These are phyloP conservation scores for Hibiscus tridactylites DNA, from an alignment of 345 rosid species.

Conservation along the genomic window DNA sequence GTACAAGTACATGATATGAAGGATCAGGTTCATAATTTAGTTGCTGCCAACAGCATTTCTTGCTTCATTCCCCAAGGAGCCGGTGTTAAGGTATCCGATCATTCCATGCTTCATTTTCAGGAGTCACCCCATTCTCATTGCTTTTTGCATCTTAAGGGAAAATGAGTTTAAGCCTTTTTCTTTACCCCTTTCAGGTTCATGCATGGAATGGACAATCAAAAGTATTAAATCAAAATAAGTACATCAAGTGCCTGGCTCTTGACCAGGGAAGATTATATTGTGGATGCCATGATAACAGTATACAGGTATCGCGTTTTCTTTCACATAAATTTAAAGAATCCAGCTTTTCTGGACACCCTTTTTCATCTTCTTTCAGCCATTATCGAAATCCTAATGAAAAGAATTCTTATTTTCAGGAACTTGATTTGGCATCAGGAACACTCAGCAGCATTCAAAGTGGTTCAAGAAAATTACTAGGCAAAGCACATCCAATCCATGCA, in stretches of 20 bases:
- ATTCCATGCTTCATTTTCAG: neutral
- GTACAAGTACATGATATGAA: constrained; percentile 57
- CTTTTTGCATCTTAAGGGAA: neutral
- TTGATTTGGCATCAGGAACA: constrained; percentile 65
- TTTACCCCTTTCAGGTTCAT: constrained; percentile 31
- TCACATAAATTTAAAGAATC: neutral
- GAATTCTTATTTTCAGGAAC: constrained; percentile 34
- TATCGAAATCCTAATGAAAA: neutral
- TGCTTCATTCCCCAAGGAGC: constrained; percentile 70
- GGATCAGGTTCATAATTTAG: constrained; percentile 54
- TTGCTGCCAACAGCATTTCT: constrained; percentile 34
- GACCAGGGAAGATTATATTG: constrained; percentile 51
- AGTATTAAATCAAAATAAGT: constrained; percentile 34
- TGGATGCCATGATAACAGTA: constrained; percentile 58
- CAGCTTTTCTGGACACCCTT: neutral
- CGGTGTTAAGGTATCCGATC: constrained; percentile 49
- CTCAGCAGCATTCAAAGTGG: constrained; percentile 44
- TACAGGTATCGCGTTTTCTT: constrained; percentile 36
- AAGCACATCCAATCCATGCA: constrained; percentile 43
- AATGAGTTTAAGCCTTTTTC: neutral
- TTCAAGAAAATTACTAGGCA: constrained; percentile 47
- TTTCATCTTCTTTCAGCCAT: neutral
- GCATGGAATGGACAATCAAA: constrained; percentile 59
- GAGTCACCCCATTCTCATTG: neutral
- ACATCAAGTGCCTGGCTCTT: constrained; percentile 46